A percentile compares a stretch with the other conserved stretches of the same genome.
These are phyloP conservation scores for Aphanocladium album DNA, from an alignment of 2,329 filamentous ascomycete genomes.

Conservation along the genomic window DNA sequence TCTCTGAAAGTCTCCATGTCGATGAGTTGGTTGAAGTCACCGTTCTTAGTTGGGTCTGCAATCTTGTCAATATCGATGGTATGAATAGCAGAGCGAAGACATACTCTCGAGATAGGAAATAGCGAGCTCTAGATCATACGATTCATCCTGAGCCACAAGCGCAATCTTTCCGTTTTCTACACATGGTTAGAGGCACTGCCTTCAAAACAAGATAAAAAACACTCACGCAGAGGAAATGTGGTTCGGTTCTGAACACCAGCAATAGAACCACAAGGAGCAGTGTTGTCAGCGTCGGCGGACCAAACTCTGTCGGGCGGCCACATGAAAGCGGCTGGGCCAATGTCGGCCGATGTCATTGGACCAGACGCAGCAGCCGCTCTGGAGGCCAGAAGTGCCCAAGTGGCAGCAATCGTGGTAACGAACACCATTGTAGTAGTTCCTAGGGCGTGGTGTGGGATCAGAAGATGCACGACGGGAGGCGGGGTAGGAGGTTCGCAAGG, in stretches of 20 bases:
- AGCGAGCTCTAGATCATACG: constrained; percentile 48
- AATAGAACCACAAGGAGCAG: constrained; percentile 51
- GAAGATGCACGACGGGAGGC: neutral
- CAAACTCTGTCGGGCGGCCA: constrained; percentile 56
- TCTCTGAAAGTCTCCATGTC: constrained; percentile 30
- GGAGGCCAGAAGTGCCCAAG: constrained; percentile 1
- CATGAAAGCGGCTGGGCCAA: constrained; percentile 55
- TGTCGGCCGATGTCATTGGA: constrained; percentile 22
- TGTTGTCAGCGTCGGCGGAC: constrained; percentile 50
- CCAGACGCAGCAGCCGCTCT: constrained; percentile 6
- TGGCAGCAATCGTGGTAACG: constrained; percentile 16
- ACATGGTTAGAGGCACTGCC: neutral
- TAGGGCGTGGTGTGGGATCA: neutral
- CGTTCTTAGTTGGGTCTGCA: constrained; percentile 33
- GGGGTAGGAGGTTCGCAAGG: neutral
- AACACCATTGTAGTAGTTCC: constrained; percentile 15
- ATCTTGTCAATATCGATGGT: neutral
- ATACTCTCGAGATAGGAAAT: constrained; percentile 48
- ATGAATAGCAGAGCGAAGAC: neutral
- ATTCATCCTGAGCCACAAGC: constrained; percentile 52
- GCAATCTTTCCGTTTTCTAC: constrained; percentile 50
- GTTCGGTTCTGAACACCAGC: constrained; percentile 45
- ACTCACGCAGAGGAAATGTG: constrained; percentile 48
- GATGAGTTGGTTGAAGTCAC: constrained; percentile 37
- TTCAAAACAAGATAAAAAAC: neutral